These are phyloP conservation scores for Andrographis paniculata DNA, from an alignment of 305 asterid species.

Conservation along the genomic window DNA sequence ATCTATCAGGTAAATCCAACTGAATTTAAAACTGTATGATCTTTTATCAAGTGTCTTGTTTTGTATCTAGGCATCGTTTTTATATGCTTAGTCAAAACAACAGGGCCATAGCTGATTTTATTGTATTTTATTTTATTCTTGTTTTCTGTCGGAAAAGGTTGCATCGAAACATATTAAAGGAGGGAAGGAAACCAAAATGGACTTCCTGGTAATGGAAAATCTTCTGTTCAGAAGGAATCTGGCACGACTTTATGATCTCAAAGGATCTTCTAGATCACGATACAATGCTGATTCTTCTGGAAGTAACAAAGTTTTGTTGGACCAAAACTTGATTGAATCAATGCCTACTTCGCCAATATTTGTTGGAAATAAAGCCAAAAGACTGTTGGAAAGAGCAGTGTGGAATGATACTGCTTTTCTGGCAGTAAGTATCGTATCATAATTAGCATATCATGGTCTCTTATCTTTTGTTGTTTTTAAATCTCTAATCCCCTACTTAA, in stretches of 20 bases:
- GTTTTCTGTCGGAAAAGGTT: slow-evolving; percentile 33
- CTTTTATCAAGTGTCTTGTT: no score
- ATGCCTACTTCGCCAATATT: slow-evolving; percentile 89
- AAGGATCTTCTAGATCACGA: slow-evolving; percentile 80
- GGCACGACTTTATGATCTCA: slow-evolving; percentile 75
- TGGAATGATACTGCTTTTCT: slow-evolving; percentile 92
- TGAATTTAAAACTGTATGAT: no score
- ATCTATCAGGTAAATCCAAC: slow-evolving; percentile 75
- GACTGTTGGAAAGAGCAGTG: slow-evolving; percentile 72
- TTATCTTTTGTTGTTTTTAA: slow-evolving; percentile 1
- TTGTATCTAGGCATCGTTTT: background rate
- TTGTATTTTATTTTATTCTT: no score
- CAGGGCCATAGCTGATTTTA: slow-evolving; percentile 11
- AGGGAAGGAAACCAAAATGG: slow-evolving; percentile 79
- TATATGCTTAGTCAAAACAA: background rate
- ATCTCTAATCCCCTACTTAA: background rate
- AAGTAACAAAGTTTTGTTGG: slow-evolving; percentile 65
- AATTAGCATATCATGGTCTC: no score
- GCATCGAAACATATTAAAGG: slow-evolving; percentile 59
- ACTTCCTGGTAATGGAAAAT: slow-evolving; percentile 82
- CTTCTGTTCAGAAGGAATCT: slow-evolving; percentile 61
- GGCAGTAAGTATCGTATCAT: slow-evolving; percentile 54
- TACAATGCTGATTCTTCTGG: slow-evolving; percentile 71
- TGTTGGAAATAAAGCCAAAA: slow-evolving; percentile 70
- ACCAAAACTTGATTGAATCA: slow-evolving; percentile 83